Evolutionary conservation across 2,329 filamentous ascomycete genomes (phyloP).

Genomic region (Epichloe hybrida): DNA sequence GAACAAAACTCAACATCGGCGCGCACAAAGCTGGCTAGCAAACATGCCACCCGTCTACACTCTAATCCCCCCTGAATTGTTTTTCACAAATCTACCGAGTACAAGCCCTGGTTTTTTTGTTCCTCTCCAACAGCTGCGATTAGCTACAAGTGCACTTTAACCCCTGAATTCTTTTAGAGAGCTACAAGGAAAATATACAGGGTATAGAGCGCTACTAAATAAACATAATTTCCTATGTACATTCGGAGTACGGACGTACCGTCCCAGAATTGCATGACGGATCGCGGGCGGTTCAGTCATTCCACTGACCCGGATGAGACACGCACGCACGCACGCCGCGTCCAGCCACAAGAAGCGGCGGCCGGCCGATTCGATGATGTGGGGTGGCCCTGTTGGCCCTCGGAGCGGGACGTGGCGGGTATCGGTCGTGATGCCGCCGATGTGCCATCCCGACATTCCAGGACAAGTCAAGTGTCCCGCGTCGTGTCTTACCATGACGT

Average conservation of each 20-base stretch:
- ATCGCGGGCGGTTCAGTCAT: neutral
- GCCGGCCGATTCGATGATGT: neutral
- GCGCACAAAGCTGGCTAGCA: neutral
- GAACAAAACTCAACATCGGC: neutral
- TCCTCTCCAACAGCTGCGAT: too few species aligned
- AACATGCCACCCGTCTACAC: neutral
- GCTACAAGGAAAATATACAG: too few species aligned
- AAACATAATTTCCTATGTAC: too few species aligned
- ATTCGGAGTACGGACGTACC: neutral
- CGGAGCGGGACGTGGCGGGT: neutral
- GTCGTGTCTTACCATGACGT: neutral
- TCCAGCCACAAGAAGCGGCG: neutral
- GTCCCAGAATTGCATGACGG: neutral
- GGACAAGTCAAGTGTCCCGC: neutral
- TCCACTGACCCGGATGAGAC: neutral
- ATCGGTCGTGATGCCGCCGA: slow-evolving; percentile 1
- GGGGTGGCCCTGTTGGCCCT: too few species aligned
- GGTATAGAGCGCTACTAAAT: too few species aligned
- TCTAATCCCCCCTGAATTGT: too few species aligned
- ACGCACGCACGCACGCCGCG: too few species aligned
- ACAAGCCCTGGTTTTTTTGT: too few species aligned
- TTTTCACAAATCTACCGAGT: too few species aligned
- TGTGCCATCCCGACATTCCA: neutral
- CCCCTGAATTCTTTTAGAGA: too few species aligned
- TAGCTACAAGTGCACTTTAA: too few species aligned